These are phyloP conservation scores for Mikania micrantha DNA, from an alignment of 129 eudicot species.

Conservation along the genomic window DNA sequence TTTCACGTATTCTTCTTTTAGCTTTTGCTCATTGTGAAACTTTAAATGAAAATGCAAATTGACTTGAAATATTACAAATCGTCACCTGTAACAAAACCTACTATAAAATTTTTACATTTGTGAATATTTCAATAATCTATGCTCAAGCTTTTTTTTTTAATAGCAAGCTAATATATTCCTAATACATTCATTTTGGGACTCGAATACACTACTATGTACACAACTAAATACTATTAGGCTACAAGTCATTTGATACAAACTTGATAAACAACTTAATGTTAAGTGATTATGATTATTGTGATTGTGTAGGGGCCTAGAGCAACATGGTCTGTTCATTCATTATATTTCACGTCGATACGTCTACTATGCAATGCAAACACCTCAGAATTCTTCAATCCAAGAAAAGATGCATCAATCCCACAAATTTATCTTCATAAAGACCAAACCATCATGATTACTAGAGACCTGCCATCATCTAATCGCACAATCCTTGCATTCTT, in stretches of 20 bases:
- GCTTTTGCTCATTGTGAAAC: neutral
- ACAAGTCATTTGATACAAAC: too few species aligned
- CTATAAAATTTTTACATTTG: neutral
- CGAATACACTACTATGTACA: too few species aligned
- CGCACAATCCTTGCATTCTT: conserved; percentile 67
- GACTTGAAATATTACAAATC: neutral
- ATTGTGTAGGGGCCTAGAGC: conserved; percentile 72
- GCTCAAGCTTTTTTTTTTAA: too few species aligned
- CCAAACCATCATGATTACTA: conserved; percentile 14
- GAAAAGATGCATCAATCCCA: conserved; percentile 75
- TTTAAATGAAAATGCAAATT: neutral
- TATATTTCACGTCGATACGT: conserved; percentile 72
- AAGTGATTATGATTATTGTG: neutral
- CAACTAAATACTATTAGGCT: too few species aligned
- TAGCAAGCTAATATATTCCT: too few species aligned
- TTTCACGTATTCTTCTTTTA: neutral
- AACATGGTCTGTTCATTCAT: conserved; percentile 70
- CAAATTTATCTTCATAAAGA: conserved; percentile 47
- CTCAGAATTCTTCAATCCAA: conserved; percentile 72
- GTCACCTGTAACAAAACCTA: neutral
- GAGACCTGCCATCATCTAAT: conserved; percentile 40
- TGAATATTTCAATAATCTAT: neutral
- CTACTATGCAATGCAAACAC: conserved; percentile 79
- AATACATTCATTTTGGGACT: too few species aligned
- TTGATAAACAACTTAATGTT: neutral